phyloP scores from a whole-genome alignment of 139 green algal genomes.

The Micromonas commoda region DNA sequence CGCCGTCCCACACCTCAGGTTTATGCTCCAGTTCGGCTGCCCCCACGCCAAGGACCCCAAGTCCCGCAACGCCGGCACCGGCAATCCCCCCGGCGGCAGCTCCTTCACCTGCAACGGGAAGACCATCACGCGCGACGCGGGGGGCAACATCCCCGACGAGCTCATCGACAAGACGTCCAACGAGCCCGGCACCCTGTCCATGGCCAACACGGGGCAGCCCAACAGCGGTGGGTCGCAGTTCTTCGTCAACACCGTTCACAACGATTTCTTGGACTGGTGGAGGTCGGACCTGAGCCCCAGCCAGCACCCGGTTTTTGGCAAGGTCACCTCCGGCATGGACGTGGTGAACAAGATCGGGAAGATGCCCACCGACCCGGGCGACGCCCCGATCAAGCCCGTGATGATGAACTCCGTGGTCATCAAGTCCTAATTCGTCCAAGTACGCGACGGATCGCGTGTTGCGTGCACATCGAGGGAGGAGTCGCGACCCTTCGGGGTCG shows the following conservation, averaged over 20 bases:
- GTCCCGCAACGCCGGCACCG: slow-evolving; percentile 13
- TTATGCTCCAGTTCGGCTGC: slow-evolving; percentile 38
- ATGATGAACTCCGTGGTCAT: slow-evolving; percentile 11
- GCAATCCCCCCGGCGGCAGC: neutral
- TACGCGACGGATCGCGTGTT: too few relatives aligned
- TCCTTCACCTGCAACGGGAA: slow-evolving; percentile 2
- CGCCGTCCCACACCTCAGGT: too few relatives aligned
- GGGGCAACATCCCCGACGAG: slow-evolving; percentile 32
- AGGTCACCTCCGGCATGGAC: slow-evolving; percentile 34
- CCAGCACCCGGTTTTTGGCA: slow-evolving; percentile 32
- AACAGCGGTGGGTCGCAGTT: slow-evolving; percentile 35
- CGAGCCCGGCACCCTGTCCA: slow-evolving; percentile 26
- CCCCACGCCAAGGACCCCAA: slow-evolving; percentile 13
- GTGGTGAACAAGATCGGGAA: slow-evolving; percentile 26
- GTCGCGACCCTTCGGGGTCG: too few relatives aligned
- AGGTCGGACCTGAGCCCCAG: too few relatives aligned
- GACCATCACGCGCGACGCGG: slow-evolving; percentile 24
- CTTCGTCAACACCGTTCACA: slow-evolving; percentile 39
- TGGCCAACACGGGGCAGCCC: slow-evolving; percentile 32
- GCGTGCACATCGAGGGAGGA: too few relatives aligned
- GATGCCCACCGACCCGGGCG: slow-evolving; percentile 6
- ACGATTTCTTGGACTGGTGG: slow-evolving; percentile 36
- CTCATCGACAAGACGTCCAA: slow-evolving; percentile 25
- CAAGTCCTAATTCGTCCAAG: too few relatives aligned
- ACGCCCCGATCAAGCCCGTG: slow-evolving; percentile 21